phyloP scores from a whole-genome alignment of 768 basidiomycete species.

The Tylopilus vinaceipallidus region DNA sequence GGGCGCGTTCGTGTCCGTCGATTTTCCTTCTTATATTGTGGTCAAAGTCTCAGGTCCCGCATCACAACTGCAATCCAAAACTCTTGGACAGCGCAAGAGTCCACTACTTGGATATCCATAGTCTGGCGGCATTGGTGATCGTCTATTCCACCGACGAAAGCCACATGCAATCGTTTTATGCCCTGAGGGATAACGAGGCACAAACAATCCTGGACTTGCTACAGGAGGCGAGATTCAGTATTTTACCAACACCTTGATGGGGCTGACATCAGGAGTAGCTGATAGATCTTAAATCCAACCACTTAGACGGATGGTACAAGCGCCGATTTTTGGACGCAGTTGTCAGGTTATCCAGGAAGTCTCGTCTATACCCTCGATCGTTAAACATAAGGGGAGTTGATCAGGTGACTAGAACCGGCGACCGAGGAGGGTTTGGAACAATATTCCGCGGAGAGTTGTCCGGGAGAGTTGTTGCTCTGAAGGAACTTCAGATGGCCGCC shows the following conservation, averaged over 20 bases:
- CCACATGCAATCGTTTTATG: conserved; percentile 18
- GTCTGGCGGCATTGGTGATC: conserved; percentile 23
- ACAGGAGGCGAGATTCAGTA: conserved; percentile 15
- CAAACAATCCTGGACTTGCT: conserved; percentile 28
- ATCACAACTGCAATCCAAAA: conserved; percentile 22
- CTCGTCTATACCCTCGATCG: conserved; percentile 28
- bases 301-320: conserved; percentile 26
- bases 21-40: neutral
- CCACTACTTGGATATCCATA: conserved; percentile 22
- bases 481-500: conserved; percentile 22
- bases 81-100: conserved; percentile 11
- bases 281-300: conserved; percentile 22
- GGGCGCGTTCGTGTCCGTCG: neutral
- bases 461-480: conserved; percentile 31
- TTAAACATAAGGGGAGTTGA: conserved; percentile 22
- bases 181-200: conserved; percentile 21
- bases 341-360: conserved; percentile 28
- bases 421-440: conserved; percentile 33
- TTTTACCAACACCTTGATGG: neutral
- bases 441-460: conserved; percentile 30
- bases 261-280: conserved; percentile 14
- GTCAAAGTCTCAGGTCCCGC: conserved; percentile 13
- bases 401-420: conserved; percentile 7
- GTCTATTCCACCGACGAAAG: conserved; percentile 18
- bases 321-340: conserved; percentile 30